Base-by-base conservation (phyloP, 345 rosid genomes). In the Cardamine resedifolia region DNA sequence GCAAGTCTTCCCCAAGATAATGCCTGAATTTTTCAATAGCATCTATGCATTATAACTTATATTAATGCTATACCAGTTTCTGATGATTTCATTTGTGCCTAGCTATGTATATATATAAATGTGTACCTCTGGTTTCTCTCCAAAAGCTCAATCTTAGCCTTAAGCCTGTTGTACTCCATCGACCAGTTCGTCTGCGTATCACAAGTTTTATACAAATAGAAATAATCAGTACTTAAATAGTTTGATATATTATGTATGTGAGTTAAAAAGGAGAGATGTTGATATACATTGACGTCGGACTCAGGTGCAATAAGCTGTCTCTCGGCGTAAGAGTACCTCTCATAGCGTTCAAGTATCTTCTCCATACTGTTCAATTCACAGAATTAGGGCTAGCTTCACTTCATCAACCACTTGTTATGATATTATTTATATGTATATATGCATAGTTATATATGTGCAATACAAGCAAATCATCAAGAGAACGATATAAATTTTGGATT, bases 91-190 rank as follows among this genome's bases (percentile, higher is more conserved):
- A 30, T 67, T 15, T 15, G 36, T 31, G 33, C 8, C 24, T 16
- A n/a, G n/a, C n/a, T n/a, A n/a, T n/a, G n/a, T n/a, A n/a, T n/a
- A 27, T 18, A 45, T 9, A 49, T 1, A 20, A 5, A 19, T 31
- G 26, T 45, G 20, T 79, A 91, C 98, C 97, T 88, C 23, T 88
- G 92, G 80, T 84, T 91, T 82, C 79, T 89, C 73, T 89, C 89
- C 49, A 94, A 72, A 78, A 89, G 91, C 76, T 91, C 97, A 62
- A 91, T 81, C 80, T 88, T 94, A 49, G 88, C 91, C 85, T 88
- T 94, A 49, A 91, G 89, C 60, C 85, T 87, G 70, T 87, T 86
- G 64, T 83, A 87, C 77, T 94, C 96, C 81, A 86, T 55, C 15
- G 83, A 56, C 98, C 96, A 89, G 77, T 86, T 85, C 45, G 82